phyloP scores from a whole-genome alignment of 2,329 filamentous ascomycete genomes.

The Periconia macrospinosa region DNA sequence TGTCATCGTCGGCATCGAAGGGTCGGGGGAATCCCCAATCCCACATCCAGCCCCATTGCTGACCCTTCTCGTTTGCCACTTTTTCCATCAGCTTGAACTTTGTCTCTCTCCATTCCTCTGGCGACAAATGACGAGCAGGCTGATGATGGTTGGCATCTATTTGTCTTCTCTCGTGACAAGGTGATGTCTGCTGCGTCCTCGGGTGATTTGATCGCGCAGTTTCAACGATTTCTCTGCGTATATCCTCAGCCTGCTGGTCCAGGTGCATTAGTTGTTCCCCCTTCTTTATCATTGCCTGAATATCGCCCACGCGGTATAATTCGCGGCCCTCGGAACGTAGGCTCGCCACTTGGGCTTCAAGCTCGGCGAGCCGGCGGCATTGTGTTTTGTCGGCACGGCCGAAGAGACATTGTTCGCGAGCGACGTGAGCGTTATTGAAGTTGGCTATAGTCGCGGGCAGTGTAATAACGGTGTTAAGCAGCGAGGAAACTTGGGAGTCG shows the following conservation, averaged over 20 bases:
- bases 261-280: constrained; percentile 37
- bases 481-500: constrained; percentile 58
- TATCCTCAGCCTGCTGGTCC: constrained; percentile 26
- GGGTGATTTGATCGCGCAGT: constrained; percentile 1
- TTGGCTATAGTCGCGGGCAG: constrained; percentile 35
- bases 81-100: constrained; percentile 27
- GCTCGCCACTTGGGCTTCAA: constrained; percentile 23
- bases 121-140: too few species aligned
- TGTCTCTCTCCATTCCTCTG: constrained; percentile 1
- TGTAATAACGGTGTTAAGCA: constrained; percentile 57
- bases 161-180: not conserved
- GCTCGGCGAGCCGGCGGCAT: constrained; percentile 27
- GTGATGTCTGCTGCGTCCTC: not conserved
- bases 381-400: constrained; percentile 29
- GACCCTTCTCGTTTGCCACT: constrained; percentile 33
- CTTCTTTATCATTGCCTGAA: constrained; percentile 28
- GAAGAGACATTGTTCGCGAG: constrained; percentile 36
- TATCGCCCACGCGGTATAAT: constrained; percentile 27
- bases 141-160: too few species aligned
- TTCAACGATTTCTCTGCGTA: constrained; percentile 27
- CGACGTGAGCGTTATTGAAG: constrained; percentile 32
- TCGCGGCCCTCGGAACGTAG: constrained; percentile 29
- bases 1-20: constrained; percentile 20
- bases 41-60: constrained; percentile 40
- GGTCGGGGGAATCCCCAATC: constrained; percentile 35